These are phyloP conservation scores for Coniochaeta sp. DNA, from an alignment of 2,329 filamentous ascomycete genomes.

Conservation along the genomic window DNA sequence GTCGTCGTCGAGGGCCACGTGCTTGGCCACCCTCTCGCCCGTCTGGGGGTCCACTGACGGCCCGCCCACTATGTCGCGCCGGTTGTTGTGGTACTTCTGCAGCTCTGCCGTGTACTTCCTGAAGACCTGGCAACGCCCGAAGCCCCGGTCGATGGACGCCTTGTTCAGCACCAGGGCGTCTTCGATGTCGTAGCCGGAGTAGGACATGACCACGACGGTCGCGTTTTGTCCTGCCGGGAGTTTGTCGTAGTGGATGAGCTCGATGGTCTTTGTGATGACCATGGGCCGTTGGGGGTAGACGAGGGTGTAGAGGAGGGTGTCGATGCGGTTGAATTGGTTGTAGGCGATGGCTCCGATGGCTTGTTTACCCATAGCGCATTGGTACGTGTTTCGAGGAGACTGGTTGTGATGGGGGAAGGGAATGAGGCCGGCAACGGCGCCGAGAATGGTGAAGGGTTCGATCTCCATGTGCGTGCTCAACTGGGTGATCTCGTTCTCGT, in stretches of 20 bases:
- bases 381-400: constrained; percentile 96
- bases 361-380: constrained; percentile 99
- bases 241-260: constrained; percentile 95
- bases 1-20: constrained; percentile 71
- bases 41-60: constrained; percentile 55
- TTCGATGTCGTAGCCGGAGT: constrained; percentile 98
- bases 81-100: constrained; percentile 83
- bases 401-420: constrained; percentile 99
- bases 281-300: constrained; percentile 97
- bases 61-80: constrained; percentile 56
- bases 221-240: constrained; percentile 95
- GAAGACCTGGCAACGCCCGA: constrained; percentile 96
- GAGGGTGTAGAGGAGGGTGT: constrained; percentile 91
- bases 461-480: constrained; percentile 94
- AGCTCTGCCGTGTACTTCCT: constrained; percentile 84
- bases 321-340: constrained; percentile 95
- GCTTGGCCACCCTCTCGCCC: constrained; percentile 55
- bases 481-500: constrained; percentile 74
- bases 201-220: constrained; percentile 98
- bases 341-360: constrained; percentile 97
- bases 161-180: constrained; percentile 96
- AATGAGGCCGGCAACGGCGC: constrained; percentile 91
- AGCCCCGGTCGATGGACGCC: constrained; percentile 88
- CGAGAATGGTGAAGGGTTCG: constrained; percentile 93
- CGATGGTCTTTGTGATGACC: constrained; percentile 95